Conservation (phyloP, 352 stramenopile species). For the Globisporangium echinulatum region DNA sequence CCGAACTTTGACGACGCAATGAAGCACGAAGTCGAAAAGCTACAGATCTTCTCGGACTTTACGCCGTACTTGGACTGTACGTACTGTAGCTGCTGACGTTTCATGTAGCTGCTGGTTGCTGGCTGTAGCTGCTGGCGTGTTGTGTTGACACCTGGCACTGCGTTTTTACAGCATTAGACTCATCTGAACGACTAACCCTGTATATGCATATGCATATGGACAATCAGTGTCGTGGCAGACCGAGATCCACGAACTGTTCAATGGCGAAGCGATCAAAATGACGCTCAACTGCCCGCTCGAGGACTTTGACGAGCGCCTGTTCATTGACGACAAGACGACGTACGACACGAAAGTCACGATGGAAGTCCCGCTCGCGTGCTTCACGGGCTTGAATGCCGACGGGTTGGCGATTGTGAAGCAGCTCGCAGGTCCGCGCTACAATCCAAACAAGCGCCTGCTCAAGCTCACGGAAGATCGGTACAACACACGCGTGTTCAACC, state of each 20-base stretch:
- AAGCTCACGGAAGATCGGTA: conserved; percentile 81
- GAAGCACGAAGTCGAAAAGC: conserved; percentile 85
- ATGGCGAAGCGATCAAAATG: conserved; percentile 60
- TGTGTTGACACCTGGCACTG: too few relatives aligned
- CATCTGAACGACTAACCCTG: background rate
- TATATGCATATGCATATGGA: background rate
- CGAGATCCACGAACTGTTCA: conserved; percentile 72
- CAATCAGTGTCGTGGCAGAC: conserved; percentile 63
- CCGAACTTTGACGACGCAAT: conserved; percentile 64
- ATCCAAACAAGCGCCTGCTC: conserved; percentile 70
- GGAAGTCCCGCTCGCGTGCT: conserved; percentile 67
- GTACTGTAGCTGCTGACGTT: conserved; percentile 7
- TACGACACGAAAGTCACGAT: conserved; percentile 78
- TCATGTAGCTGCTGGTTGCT: too few relatives aligned
- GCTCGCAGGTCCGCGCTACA: conserved; percentile 67
- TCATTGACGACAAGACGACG: conserved; percentile 74
- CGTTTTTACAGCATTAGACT: background rate
- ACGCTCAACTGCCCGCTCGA: conserved; percentile 73
- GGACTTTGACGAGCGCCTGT: conserved; percentile 79
- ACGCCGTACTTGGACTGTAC: conserved; percentile 59
- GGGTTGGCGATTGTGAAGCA: conserved; percentile 53
- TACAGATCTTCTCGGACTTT: conserved; percentile 79
- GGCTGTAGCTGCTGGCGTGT: background rate
- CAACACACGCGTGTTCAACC: conserved; percentile 71
- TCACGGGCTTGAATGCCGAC: conserved; percentile 43